Base-by-base conservation (phyloP, 1,284 basidiomycete species). In the Sanghuangporus sanghuang region DNA sequence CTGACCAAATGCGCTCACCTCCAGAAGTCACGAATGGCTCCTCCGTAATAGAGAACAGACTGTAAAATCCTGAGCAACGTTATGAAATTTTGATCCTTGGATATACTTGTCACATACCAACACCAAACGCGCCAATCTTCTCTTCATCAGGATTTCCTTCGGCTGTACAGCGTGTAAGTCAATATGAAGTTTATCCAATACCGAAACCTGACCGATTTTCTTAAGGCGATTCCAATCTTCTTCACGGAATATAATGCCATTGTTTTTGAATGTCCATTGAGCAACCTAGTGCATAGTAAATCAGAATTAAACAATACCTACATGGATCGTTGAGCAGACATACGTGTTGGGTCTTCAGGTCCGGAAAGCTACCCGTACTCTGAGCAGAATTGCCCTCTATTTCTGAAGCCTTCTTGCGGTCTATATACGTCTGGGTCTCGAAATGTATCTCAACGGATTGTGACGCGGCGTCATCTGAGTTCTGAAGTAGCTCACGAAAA, bases 401-500 rank as follows among this genome's bases (percentile, higher is more conserved):
- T n/a, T 54, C 36, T 23, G 55, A 23, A 11, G 48, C 67, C 21
- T 76, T 75, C 68, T 78, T 77, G n/a, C 72, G 74, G 27, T 81
- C 78, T 6, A 85, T 59, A 64, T 81, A 86, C 7, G 71, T 72
- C 71, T 85, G 76, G 0, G 92, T 91, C 71, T 92, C 86, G 68
- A 95, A 95, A 65, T 81, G 84, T 68, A 96, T 92, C 74, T 95
- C 91, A 1, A 91, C 93, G 42, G 84, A 78, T 62, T 83, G 85
- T 6, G 95, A 90, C 48, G 86, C 88, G 1, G 94, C 95, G 76
- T 98, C 96, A 72, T 98, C 96, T 14, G 96, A 96, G 72, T 98
- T 98, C 78, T 98, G 82, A 0, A 98, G 78, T 9, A 98, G 85
- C 73, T 98, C 96, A 46, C 96, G 85, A 71, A 95, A 96, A 53